Evolutionary conservation across 176 grass and related monocot species (phyloP).

Genomic region (Avena atlantica): DNA sequence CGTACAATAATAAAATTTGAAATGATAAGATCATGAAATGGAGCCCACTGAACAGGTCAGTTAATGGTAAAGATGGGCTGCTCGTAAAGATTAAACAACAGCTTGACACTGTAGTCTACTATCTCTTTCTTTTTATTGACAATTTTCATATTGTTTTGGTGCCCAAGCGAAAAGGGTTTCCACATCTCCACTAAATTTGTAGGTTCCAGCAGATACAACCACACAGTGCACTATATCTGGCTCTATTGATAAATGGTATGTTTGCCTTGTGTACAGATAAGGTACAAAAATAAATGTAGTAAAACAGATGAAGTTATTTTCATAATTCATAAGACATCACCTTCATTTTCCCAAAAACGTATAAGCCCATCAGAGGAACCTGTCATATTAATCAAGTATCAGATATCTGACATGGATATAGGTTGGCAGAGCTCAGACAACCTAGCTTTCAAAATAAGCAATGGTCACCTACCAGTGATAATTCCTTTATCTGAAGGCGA

Average conservation of each 20-base stretch:
- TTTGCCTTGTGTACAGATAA: constrained; percentile 11
- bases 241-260: constrained; percentile 8
- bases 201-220: constrained; percentile 12
- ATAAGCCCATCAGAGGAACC: constrained; percentile 96
- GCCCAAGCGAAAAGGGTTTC: constrained; percentile 17
- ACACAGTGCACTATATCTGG: neutral
- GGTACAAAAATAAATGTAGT: constrained; percentile 27
- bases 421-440: constrained; percentile 26
- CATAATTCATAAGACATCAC: constrained; percentile 51
- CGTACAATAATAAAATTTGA: constrained; percentile 13
- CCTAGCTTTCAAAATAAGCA: constrained; percentile 16
- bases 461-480: constrained; percentile 79
- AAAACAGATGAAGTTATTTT: constrained; percentile 13
- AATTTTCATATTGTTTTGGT: neutral
- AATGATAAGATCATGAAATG: constrained; percentile 35
- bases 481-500: constrained; percentile 97
- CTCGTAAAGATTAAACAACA: neutral
- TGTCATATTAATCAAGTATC: constrained; percentile 55
- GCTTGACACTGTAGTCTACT: neutral
- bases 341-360: constrained; percentile 99
- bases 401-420: constrained; percentile 31
- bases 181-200: neutral
- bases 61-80: constrained; percentile 3
- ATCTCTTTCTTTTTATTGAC: neutral
- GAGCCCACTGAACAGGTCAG: constrained; percentile 19